Evolutionary conservation across 768 basidiomycete genomes (phyloP).

Genomic region (Pholiota conissans): DNA sequence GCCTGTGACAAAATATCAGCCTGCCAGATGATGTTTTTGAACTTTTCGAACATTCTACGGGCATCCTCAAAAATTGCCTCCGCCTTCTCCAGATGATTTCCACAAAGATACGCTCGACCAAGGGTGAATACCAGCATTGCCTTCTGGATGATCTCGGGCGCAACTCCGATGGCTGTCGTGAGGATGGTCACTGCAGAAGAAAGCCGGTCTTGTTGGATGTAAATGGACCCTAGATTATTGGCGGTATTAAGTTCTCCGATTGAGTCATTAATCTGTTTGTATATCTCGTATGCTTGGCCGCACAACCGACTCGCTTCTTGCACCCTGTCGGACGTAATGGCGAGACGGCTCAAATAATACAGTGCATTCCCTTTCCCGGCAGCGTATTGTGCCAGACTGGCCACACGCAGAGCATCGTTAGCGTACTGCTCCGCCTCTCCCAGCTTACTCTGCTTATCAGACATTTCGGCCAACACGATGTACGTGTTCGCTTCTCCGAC

Average conservation of each 20-base stretch:
- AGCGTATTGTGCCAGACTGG: background rate
- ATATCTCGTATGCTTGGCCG: background rate
- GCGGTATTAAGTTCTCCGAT: background rate
- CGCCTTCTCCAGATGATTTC: background rate
- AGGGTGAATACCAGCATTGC: background rate
- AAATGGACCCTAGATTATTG: background rate
- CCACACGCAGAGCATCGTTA: background rate
- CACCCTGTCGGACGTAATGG: background rate
- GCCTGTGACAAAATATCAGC: background rate
- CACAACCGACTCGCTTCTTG: background rate
- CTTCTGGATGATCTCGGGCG: background rate
- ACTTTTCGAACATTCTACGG: background rate
- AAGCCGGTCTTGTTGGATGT: background rate
- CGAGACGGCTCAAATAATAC: background rate
- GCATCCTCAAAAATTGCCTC: background rate
- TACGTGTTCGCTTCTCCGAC: too few species aligned
- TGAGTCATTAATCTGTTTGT: background rate
- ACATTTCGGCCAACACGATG: too few species aligned
- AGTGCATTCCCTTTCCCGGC: background rate
- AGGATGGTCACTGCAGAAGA: background rate
- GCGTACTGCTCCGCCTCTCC: background rate
- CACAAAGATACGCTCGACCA: background rate
- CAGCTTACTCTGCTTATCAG: too few species aligned
- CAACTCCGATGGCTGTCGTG: background rate
- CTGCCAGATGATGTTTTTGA: background rate